A percentile compares a stretch with the other conserved stretches of the same genome.
Conservation (phyloP, 495 filamentous ascomycete genomes). For the Sabuloglossum arenarium region DNA sequence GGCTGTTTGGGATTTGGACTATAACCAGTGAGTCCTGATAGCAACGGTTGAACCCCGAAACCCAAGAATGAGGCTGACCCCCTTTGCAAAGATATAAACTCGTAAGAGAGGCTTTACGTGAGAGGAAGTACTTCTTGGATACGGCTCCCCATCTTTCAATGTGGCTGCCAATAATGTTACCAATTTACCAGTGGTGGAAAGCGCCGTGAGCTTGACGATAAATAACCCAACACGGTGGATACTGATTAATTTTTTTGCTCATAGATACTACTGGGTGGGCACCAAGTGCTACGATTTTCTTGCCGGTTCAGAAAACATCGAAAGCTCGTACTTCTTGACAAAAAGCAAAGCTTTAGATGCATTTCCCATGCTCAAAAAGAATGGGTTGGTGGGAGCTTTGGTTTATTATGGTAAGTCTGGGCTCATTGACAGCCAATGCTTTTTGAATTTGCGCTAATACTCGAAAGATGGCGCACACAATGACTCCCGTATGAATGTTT, state of each 20-base stretch:
- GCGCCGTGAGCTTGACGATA: slow-evolving; percentile 33
- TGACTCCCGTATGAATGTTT: slow-evolving; percentile 96
- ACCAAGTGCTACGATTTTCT: slow-evolving; percentile 91
- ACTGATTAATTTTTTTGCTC: neutral
- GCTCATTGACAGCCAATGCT: neutral
- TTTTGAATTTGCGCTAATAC: neutral
- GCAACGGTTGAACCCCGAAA: neutral
- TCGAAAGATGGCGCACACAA: slow-evolving; percentile 75
- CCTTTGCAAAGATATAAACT: slow-evolving; percentile 43
- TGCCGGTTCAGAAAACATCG: slow-evolving; percentile 88
- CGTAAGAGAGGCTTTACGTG: slow-evolving; percentile 85
- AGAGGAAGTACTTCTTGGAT: slow-evolving; percentile 88
- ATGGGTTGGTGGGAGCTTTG: slow-evolving; percentile 68
- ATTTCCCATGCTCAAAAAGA: slow-evolving; percentile 91
- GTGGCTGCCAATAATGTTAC: slow-evolving; percentile 97
- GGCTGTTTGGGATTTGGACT: slow-evolving; percentile 91
- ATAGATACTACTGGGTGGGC: slow-evolving; percentile 66
- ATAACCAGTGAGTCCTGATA: slow-evolving; percentile 42
- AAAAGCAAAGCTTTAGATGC: slow-evolving; percentile 86
- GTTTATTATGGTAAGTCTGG: slow-evolving; percentile 64
- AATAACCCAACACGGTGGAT: neutral
- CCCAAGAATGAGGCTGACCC: neutral
- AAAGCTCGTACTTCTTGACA: slow-evolving; percentile 91
- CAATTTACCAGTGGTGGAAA: slow-evolving; percentile 91
- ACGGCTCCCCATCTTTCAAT: slow-evolving; percentile 86